Conservation (phyloP, 1,284 basidiomycete genomes). For the Pseudozyma sp. region DNA sequence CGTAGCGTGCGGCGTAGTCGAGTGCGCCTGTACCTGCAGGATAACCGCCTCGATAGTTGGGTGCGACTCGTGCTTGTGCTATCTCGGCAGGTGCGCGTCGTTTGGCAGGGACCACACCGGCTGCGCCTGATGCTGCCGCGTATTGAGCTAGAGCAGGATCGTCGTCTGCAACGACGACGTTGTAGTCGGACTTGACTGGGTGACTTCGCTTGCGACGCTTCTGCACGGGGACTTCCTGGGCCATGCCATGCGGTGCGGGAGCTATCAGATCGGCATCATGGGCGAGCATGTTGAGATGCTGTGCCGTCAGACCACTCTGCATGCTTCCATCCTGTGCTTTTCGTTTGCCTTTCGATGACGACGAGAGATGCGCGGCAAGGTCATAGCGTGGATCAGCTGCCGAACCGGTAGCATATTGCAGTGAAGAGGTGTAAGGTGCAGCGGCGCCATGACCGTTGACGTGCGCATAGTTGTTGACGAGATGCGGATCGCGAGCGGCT, state of each 20-base stretch:
- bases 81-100: slow-evolving; percentile 31
- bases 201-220: slow-evolving; percentile 51
- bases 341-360: slow-evolving; percentile 41
- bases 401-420: slow-evolving; percentile 11
- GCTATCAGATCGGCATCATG: slow-evolving; percentile 52
- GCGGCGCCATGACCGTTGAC: slow-evolving; percentile 31
- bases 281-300: slow-evolving; percentile 39
- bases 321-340: slow-evolving; percentile 37
- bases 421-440: slow-evolving; percentile 23
- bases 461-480: slow-evolving; percentile 45
- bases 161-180: slow-evolving; percentile 12
- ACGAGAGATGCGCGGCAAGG: slow-evolving; percentile 17
- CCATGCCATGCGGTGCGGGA: slow-evolving; percentile 27
- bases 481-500: slow-evolving; percentile 36
- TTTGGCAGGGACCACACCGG: slow-evolving; percentile 25
- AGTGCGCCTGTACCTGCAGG: slow-evolving; percentile 42
- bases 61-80: slow-evolving; percentile 25
- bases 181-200: slow-evolving; percentile 32
- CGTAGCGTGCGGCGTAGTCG: slow-evolving; percentile 44
- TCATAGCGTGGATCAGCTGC: slow-evolving; percentile 33
- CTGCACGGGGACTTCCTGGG: slow-evolving; percentile 17
- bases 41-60: slow-evolving; percentile 54
- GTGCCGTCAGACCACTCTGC: slow-evolving; percentile 11
- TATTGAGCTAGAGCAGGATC: slow-evolving; percentile 24
- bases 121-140: slow-evolving; percentile 28